phyloP scores from a whole-genome alignment of 768 basidiomycete species.

The Trametes elegans region DNA sequence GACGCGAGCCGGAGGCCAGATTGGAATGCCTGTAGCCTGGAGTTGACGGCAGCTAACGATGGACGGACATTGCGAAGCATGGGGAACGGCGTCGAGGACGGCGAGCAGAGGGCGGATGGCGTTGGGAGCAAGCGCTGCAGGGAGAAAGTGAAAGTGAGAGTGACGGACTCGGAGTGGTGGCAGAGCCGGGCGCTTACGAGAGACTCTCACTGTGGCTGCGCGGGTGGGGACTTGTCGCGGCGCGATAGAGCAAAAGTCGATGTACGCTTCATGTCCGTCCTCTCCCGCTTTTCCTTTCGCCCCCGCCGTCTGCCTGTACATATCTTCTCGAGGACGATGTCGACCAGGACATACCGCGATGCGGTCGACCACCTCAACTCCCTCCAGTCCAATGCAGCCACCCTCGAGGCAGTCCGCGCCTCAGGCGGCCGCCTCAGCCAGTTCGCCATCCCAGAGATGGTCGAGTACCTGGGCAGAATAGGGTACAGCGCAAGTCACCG shows the following conservation, averaged over 20 bases:
- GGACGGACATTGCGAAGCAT: constrained; percentile 13
- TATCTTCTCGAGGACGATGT: constrained; percentile 44
- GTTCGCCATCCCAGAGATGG: constrained; percentile 82
- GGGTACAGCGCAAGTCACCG: constrained; percentile 70
- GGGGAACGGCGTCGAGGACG: not conserved
- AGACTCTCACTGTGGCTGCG: too few relatives aligned
- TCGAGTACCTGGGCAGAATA: constrained; percentile 83
- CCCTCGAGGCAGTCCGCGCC: constrained; percentile 78
- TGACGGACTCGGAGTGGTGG: not conserved
- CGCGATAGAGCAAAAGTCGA: too few relatives aligned
- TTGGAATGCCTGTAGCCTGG: not conserved
- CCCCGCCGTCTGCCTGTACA: constrained; percentile 16
- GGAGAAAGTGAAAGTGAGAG: too few relatives aligned
- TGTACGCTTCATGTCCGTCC: constrained; percentile 11
- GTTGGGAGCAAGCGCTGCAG: too few relatives aligned
- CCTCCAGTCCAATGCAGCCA: constrained; percentile 92
- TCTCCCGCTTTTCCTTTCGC: constrained; percentile 8
- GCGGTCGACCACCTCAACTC: constrained; percentile 74
- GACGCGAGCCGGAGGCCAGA: not conserved
- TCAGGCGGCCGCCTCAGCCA: constrained; percentile 57
- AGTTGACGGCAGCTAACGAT: not conserved
- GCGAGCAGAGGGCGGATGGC: not conserved
- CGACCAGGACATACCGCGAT: constrained; percentile 65
- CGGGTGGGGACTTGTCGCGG: too few relatives aligned
- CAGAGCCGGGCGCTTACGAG: not conserved